Evolutionary conservation across 345 rosid genomes (phyloP).

Genomic region (Clarkia xantiana): DNA sequence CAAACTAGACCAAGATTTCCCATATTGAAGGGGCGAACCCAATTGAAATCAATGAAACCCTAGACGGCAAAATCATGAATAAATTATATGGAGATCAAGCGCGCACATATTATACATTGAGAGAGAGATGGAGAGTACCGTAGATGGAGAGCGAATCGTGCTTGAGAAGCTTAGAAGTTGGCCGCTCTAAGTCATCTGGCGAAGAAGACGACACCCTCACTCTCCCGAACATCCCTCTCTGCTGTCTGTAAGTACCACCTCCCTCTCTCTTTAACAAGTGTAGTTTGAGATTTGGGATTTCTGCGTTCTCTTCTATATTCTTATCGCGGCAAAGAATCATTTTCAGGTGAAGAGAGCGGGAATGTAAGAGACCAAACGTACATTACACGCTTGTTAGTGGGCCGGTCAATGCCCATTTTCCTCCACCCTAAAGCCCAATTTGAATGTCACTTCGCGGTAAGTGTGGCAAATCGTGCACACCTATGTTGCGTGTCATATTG

Average conservation of each 20-base stretch:
- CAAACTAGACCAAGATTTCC: no score
- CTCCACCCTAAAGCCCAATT: not conserved
- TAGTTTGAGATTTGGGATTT: not conserved
- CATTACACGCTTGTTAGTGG: not conserved
- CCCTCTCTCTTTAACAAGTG: not conserved
- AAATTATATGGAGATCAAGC: no score
- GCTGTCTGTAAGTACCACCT: not conserved
- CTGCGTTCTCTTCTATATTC: not conserved
- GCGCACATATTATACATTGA: not conserved
- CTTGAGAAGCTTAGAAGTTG: conserved; percentile 57
- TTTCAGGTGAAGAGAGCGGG: conserved; percentile 1
- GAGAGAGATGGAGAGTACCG: conserved; percentile 21
- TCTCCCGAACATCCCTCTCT: conserved; percentile 53
- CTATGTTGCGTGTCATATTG: no score
- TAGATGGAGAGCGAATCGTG: conserved; percentile 74
- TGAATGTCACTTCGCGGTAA: not conserved
- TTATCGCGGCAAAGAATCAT: conserved; percentile 2
- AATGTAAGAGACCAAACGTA: not conserved
- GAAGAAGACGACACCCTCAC: conserved; percentile 51
- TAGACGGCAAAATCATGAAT: no score
- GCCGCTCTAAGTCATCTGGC: conserved; percentile 38
- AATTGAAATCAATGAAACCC: no score
- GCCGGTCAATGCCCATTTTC: not conserved
- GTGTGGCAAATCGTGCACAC: no score
- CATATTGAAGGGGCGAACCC: no score